Evolutionary conservation across 768 basidiomycete genomes (phyloP).

Genomic region (Amylocystis lapponica): DNA sequence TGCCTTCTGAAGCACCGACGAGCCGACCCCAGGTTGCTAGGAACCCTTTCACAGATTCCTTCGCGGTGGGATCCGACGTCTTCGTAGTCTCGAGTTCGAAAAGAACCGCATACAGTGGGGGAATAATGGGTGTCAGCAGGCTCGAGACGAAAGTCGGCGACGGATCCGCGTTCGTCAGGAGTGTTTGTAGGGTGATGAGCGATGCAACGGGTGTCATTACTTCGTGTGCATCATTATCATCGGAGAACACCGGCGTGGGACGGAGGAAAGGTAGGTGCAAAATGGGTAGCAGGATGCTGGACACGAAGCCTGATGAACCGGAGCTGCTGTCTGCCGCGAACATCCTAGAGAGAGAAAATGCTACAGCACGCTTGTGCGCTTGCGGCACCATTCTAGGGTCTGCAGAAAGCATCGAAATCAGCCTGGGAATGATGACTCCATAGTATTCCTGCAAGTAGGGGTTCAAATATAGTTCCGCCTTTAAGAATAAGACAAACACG

Average conservation of each 20-base stretch:
- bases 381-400: conserved; percentile 29
- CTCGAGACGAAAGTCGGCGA: conserved; percentile 60
- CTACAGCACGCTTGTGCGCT: conserved; percentile 52
- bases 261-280: conserved; percentile 50
- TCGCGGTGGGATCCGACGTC: conserved; percentile 59
- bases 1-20: conserved; percentile 44
- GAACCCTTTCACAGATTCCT: conserved; percentile 52
- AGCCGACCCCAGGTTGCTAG: conserved; percentile 75
- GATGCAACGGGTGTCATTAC: conserved; percentile 32
- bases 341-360: conserved; percentile 66
- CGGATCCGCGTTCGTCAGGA: conserved; percentile 76
- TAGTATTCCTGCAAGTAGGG: conserved; percentile 53
- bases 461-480: not conserved
- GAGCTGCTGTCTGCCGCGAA: conserved; percentile 33
- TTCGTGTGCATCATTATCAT: conserved; percentile 1
- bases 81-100: conserved; percentile 47
- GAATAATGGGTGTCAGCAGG: conserved; percentile 63
- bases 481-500: conserved; percentile 10
- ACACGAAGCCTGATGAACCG: conserved; percentile 13
- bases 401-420: conserved; percentile 45
- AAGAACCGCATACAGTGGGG: conserved; percentile 60
- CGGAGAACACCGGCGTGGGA: not conserved
- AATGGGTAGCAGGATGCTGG: conserved; percentile 34
- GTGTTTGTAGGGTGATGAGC: conserved; percentile 44
- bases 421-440: conserved; percentile 43